Percentiles rank a stretch among this genome's conserved stretches.
These are phyloP conservation scores for Chaetomiaceae sp. DNA, from an alignment of 2,329 filamentous ascomycete species.

Conservation along the genomic window DNA sequence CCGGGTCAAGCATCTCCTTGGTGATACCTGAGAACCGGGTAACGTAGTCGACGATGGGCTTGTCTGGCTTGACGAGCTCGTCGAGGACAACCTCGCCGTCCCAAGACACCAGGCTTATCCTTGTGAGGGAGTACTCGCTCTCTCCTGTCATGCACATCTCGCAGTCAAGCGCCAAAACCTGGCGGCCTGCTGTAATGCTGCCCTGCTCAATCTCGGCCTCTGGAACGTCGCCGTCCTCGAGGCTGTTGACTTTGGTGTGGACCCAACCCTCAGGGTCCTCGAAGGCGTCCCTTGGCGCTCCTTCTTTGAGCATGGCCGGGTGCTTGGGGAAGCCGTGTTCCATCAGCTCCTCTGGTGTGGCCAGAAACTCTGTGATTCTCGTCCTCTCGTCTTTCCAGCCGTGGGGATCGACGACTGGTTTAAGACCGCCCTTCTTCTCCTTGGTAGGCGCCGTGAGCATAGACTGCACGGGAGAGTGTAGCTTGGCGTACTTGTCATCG, in stretches of 20 bases:
- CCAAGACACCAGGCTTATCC: constrained; percentile 85
- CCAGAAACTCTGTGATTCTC: constrained; percentile 75
- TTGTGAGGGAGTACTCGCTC: constrained; percentile 75
- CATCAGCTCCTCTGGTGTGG: constrained; percentile 65
- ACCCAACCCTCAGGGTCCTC: constrained; percentile 71
- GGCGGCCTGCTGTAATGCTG: constrained; percentile 76
- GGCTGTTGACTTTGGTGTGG: constrained; percentile 63
- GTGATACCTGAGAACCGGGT: constrained; percentile 93
- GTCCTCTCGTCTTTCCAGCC: constrained; percentile 72
- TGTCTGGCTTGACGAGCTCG: constrained; percentile 84
- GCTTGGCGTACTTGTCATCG: constrained; percentile 71
- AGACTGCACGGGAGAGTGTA: constrained; percentile 82
- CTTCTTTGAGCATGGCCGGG: constrained; percentile 64
- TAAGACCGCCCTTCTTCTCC: constrained; percentile 59
- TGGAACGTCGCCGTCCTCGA: constrained; percentile 64
- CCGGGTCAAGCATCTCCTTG: constrained; percentile 70
- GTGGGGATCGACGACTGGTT: constrained; percentile 58
- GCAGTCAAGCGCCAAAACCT: constrained; percentile 81
- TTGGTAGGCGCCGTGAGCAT: constrained; percentile 75
- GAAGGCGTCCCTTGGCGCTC: constrained; percentile 50
- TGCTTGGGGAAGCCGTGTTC: constrained; percentile 85
- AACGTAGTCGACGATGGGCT: constrained; percentile 87
- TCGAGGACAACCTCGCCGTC: constrained; percentile 77
- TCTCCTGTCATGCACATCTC: constrained; percentile 94
- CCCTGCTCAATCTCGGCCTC: constrained; percentile 71